Evolutionary conservation across 371 early-diverging fungal genomes (phyloP).

Genomic region (Synchytrium microbalum): DNA sequence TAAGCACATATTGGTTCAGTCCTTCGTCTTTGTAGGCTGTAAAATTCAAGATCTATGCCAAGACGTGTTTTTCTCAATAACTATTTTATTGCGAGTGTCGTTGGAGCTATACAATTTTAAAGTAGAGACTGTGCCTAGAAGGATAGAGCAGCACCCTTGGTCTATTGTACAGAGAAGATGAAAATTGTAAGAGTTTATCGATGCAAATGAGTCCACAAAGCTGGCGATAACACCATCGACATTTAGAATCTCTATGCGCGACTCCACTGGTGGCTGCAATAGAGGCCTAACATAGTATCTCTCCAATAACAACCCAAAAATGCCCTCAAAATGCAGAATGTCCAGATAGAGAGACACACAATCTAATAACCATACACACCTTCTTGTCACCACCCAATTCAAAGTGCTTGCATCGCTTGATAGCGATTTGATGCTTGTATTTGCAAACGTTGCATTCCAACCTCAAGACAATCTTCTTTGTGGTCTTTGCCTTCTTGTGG

Average conservation of each 20-base stretch:
- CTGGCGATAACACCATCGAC: too few species aligned
- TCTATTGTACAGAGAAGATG: conserved; percentile 27
- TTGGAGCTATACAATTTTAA: too few species aligned
- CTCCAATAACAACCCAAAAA: background rate
- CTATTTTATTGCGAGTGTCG: too few species aligned
- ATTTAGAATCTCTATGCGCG: background rate
- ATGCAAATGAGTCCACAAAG: background rate
- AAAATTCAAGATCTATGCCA: too few species aligned
- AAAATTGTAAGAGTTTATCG: background rate
- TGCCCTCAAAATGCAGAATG: conserved; percentile 1
- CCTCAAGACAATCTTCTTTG: conserved; percentile 92
- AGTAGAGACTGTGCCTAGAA: too few species aligned
- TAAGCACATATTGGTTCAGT: too few species aligned
- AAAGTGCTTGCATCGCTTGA: conserved; percentile 99
- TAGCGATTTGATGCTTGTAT: conserved; percentile 86
- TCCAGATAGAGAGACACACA: background rate
- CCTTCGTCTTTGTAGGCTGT: too few species aligned
- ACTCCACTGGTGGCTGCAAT: background rate
- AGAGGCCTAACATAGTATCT: background rate
- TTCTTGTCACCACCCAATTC: conserved; percentile 99
- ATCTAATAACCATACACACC: conserved; percentile 27
- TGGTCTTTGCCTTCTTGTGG: conserved; percentile 89
- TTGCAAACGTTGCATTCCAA: conserved; percentile 98
- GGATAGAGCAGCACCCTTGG: conserved; percentile 70
- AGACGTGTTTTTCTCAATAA: too few species aligned